Conservation (phyloP, 345 rosid species). For the Eucalyptus erythrocorys region DNA sequence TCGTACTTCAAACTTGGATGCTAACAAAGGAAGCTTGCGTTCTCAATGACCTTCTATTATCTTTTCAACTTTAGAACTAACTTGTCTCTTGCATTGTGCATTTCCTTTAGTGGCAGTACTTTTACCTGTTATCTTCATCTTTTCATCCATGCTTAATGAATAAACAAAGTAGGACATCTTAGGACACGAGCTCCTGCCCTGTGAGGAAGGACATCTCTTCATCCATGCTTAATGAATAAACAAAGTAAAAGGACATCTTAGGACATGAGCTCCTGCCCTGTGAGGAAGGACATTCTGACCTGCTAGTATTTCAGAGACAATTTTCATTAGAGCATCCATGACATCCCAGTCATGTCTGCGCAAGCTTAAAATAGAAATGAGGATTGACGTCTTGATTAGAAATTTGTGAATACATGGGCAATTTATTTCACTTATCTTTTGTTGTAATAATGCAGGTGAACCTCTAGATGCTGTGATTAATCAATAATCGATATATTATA, state of each 20-base stretch:
- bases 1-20: background rate
- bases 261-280: background rate
- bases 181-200: background rate
- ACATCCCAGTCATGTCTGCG: background rate
- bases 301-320: background rate
- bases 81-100: background rate
- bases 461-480: background rate
- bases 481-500: background rate
- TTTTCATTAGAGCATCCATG: background rate
- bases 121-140: background rate
- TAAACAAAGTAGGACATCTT: background rate
- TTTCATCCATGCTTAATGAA: background rate
- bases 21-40: background rate
- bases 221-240: background rate
- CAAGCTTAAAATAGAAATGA: background rate
- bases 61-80: background rate
- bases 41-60: background rate
- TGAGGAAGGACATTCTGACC: background rate
- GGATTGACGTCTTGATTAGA: background rate
- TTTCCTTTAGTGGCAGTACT: background rate
- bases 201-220: background rate
- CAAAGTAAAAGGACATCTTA: background rate
- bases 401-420: background rate
- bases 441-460: background rate
- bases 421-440: background rate